Base-by-base conservation (phyloP, 129 eudicot genomes). In the Helichrysum umbraculigerum region DNA sequence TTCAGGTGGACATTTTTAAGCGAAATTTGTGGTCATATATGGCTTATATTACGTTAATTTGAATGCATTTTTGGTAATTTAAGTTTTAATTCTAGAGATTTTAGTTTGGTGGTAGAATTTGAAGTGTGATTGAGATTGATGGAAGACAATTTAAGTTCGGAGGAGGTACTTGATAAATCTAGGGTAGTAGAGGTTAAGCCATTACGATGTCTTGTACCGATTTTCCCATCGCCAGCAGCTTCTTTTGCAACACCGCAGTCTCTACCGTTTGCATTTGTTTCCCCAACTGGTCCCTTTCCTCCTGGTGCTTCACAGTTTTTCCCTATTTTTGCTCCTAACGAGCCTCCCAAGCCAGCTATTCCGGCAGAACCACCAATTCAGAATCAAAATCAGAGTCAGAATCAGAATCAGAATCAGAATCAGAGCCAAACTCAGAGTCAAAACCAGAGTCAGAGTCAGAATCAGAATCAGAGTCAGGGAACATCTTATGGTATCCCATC, bases 141-240 rank as follows among this genome's bases (percentile, higher is more conserved):
- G 83, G 83, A 74, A 67, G 75, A 68, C 63, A 80, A 17, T 67
- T 39, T 80, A 67, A 70, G 75, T 74, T 74, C 79, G 16, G 79
- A 19, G 62, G 62, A 76, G 16, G 78, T 78, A 74, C 86, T 85
- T 63, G 88, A 87, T 28, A 87, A 84, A 64, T 75, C 86, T 34
- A 84, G 81, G 78, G 86, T 87, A 37, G 78, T 87, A 47, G 66
- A 47, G 79, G 86, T 87, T 32, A 87, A 84, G 81, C 91, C 91
- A 16, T 39, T 87, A 30, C 79, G 91, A 52, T 81, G 84, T 52
- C 78, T 87, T 64, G 82, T 74, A 16, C 91, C 91, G 6, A 39
- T 81, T 79, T 84, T 87, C 41, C 88, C 84, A 3, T 60, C 81
- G 10, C 86, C 81, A 25, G 75, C 68, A 4, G 75, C 63, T 58